Base-by-base conservation (phyloP, 2,329 filamentous ascomycete species). In the Mycogone perniciosa region DNA sequence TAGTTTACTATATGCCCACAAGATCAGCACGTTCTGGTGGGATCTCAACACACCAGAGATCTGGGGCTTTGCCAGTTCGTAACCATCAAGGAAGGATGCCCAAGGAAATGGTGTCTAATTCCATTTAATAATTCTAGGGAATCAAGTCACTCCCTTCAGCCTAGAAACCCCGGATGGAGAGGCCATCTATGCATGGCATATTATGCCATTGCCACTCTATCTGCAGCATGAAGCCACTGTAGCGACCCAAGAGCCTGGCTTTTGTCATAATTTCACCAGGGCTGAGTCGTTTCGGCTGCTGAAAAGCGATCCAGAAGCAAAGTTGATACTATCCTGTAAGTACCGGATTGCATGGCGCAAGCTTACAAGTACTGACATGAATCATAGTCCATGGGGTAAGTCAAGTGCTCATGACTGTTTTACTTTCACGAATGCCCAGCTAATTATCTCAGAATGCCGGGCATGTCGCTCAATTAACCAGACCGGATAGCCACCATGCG, bases 81-180 rank as follows among this genome's bases (percentile, higher is more conserved):
- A 31, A 41, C 20, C n/a, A 31, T 26, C 29, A 34, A 7, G 50
- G 30, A 27, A 49, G 26, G 31, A 7, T 30, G 5, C 13, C 29
- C 38, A 7, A 3, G 2, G 31, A 37, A n/a, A 30, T 29, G 34
- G 7, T 31, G 30, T 44, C 43, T 51, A 10, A 49, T 49, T 5
- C 11, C 9, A 10, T 11, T 38, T 40, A 34, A 35, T 39, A 26
- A 43, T 13, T 40, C 2, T 59, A 92, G 88, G 82, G 63, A 89
- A 90, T 59, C 92, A 97, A 70, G 86, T 95, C 3, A 90, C 89
- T 5, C 88, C 92, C 0, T 96, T 97, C 66, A 82, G 80, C 44
- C 70, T 97, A 35, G 71, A 70, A 4, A 93, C 89, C 0, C 73
- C 81, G 1, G 91, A 96, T 65, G 81, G 83, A 37, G 85, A 91